A percentile compares a stretch with the other conserved stretches of the same genome.
These are phyloP conservation scores for Pachysandra terminalis DNA, from an alignment of 164 flowering plant species.

Conservation along the genomic window DNA sequence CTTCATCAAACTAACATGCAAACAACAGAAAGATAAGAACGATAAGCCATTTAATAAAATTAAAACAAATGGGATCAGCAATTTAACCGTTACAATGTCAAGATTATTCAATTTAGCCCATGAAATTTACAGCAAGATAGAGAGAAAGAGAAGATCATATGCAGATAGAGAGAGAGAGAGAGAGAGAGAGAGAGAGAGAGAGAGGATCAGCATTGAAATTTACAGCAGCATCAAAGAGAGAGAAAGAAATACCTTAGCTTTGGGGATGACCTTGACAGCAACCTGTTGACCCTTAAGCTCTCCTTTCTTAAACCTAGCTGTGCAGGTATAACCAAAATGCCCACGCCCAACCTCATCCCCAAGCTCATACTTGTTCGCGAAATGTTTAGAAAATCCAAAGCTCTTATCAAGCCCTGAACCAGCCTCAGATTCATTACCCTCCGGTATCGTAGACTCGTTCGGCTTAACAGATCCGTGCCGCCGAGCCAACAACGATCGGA, in stretches of 20 bases:
- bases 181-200: background rate
- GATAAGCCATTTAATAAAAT: too few species aligned
- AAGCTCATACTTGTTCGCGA: slow-evolving; percentile 66
- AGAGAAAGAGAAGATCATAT: too few species aligned
- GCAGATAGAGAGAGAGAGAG: background rate
- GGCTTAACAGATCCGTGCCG: slow-evolving; percentile 85
- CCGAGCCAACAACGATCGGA: slow-evolving; percentile 59
- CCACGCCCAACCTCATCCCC: slow-evolving; percentile 90
- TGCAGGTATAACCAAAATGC: slow-evolving; percentile 84
- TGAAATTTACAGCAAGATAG: too few species aligned
- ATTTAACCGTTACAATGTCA: too few species aligned
- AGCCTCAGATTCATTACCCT: slow-evolving; percentile 51
- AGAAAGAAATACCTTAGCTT: slow-evolving; percentile 48
- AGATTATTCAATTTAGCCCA: too few species aligned
- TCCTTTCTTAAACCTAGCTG: slow-evolving; percentile 71
- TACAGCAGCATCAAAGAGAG: background rate
- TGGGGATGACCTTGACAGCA: slow-evolving; percentile 80
- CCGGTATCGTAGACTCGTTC: slow-evolving; percentile 69
- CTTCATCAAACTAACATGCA: too few species aligned
- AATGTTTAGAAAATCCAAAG: slow-evolving; percentile 76
- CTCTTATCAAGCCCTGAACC: slow-evolving; percentile 59
- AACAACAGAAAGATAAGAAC: too few species aligned
- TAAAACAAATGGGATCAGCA: too few species aligned
- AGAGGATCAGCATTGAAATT: background rate
- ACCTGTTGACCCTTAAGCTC: slow-evolving; percentile 70